Conservation (phyloP, 2,329 filamentous ascomycete species). For the Cyclaneusma minus region DNA sequence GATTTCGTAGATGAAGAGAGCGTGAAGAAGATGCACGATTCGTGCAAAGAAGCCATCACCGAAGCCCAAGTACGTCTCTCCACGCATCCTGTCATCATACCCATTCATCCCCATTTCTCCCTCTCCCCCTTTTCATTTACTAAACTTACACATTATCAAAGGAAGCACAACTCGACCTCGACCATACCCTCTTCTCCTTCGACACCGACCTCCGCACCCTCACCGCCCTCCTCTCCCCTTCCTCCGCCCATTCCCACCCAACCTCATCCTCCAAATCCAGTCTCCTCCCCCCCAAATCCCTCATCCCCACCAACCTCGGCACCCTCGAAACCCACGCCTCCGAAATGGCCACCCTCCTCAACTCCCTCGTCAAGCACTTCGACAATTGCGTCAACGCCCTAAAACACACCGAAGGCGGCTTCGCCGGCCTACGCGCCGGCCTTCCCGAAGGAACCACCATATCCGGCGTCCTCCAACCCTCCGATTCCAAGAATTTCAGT, state of each 20-base stretch:
- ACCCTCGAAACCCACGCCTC: conserved; percentile 43
- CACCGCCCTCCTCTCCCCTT: conserved; percentile 22
- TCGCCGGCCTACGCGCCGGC: conserved; percentile 45
- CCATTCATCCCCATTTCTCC: conserved; percentile 1
- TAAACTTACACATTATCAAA: conserved; percentile 15
- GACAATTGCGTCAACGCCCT: conserved; percentile 87
- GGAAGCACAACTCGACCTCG: conserved; percentile 56
- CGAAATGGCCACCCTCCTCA: conserved; percentile 66
- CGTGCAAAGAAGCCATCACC: conserved; percentile 55
- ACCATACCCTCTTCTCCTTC: conserved; percentile 51
- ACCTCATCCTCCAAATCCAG: conserved; percentile 10
- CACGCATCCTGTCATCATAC: not conserved
- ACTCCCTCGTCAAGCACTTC: conserved; percentile 74
- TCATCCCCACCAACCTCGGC: conserved; percentile 29
- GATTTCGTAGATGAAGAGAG: conserved; percentile 64
- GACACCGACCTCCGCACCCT: conserved; percentile 57
- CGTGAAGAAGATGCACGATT: conserved; percentile 48
- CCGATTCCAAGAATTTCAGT: conserved; percentile 34
- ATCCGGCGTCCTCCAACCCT: conserved; percentile 42
- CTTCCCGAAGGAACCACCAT: conserved; percentile 38
- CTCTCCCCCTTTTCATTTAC: conserved; percentile 2
- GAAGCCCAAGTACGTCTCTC: conserved; percentile 42
- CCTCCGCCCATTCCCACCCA: conserved; percentile 18
- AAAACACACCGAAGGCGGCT: conserved; percentile 73
- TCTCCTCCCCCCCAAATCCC: conserved; percentile 12